Percentiles rank a stretch among this genome's conserved stretches.
phyloP scores from a whole-genome alignment of 805 yeast species.

The Pichia cephalocereana region DNA sequence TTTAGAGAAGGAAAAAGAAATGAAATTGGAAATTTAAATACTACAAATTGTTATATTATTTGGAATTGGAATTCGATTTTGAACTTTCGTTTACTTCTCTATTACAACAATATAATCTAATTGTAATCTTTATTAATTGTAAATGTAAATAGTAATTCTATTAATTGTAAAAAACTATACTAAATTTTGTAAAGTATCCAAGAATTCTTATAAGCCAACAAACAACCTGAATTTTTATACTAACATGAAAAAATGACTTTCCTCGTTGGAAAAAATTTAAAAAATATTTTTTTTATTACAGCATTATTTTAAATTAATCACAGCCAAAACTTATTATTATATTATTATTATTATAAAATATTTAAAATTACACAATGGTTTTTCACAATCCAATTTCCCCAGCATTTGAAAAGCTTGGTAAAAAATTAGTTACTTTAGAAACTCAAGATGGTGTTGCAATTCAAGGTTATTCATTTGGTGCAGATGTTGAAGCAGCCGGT shows the following conservation, averaged over 20 bases:
- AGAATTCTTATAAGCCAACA: too few relatives aligned
- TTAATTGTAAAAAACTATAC: too few relatives aligned
- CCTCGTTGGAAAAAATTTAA: neutral
- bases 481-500: slow-evolving; percentile 82
- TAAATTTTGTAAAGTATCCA: too few relatives aligned
- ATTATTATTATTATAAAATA: neutral
- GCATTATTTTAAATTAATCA: neutral
- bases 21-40: neutral
- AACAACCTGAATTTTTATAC: too few relatives aligned
- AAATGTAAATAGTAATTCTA: too few relatives aligned
- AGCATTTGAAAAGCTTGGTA: slow-evolving; percentile 76
- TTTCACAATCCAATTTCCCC: slow-evolving; percentile 81
- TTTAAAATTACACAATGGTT: slow-evolving; percentile 15
- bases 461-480: slow-evolving; percentile 97
- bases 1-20: slow-evolving; percentile 4
- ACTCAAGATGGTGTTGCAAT: slow-evolving; percentile 77
- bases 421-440: slow-evolving; percentile 79
- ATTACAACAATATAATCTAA: neutral
- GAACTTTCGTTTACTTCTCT: neutral
- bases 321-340: neutral
- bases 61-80: neutral
- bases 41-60: neutral
- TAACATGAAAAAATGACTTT: too few relatives aligned
- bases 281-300: neutral
- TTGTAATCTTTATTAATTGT: neutral